Base-by-base conservation (phyloP, 441 rosid genomes). In the Adansonia rubrostipa region DNA sequence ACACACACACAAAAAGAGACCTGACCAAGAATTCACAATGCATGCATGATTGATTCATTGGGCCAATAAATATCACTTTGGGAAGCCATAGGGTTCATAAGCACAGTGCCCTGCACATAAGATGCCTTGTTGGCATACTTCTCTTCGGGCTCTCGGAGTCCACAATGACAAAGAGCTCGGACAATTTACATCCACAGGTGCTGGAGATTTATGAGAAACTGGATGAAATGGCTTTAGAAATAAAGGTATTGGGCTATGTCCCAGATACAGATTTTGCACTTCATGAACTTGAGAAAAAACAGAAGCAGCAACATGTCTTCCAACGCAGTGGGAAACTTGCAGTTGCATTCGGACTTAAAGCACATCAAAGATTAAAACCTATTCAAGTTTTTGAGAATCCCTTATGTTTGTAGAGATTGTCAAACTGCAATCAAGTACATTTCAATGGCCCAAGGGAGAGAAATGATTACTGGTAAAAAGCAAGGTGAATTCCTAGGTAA, bases 31-130 rank as follows among this genome's bases (percentile, higher is more conserved):
- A 85, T 86, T 85, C 90, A 90, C 71, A 87, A 90, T 77, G 88
- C 93, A 19, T 91, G 95, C 68, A 86, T 91, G 89, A 91, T 90
- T 69, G 95, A 91, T 84, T 83, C 90, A 62, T 73, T 88, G 64
- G 85, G 90, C 15, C 88, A 93, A 40, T 79, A 91, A 0, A 91
- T 92, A 20, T 83, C 73, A 42, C 88, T 90, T 2, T 4, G 20
- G 0, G 89, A 89, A 48, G 90, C 93, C n/a, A 48, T 85, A 54
- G 86, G 84, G 62, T 84, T 89, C 76, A 85, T 90, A 10, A 78
- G 80, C 58, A 56, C 84, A 2, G 80, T 90, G 90, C 89, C 93
- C 20, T 80, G 83, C 17, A 71, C 57, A 40, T 84, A 88, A 0
- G 86, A 87, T 82, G 82, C 80, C 54, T 20, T 88, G 61, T 2